Evolutionary conservation across 805 yeast species (phyloP).

Genomic region (Candida succiphila): DNA sequence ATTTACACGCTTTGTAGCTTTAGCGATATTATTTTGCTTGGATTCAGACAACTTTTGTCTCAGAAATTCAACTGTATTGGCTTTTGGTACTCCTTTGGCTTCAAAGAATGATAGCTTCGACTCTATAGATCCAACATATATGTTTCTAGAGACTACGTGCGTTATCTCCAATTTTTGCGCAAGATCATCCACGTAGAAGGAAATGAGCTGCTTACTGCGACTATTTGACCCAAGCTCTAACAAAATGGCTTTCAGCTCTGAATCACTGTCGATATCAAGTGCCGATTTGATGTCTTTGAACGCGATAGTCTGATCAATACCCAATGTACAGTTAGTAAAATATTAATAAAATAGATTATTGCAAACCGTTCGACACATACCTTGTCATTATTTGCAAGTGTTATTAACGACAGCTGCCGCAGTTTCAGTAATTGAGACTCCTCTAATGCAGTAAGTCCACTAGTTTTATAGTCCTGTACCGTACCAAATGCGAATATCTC

Average conservation of each 20-base stretch:
- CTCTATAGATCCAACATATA: too few relatives aligned
- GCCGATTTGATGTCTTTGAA: not conserved
- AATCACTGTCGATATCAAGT: not conserved
- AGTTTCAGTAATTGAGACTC: conserved; percentile 3
- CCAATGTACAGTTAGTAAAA: not conserved
- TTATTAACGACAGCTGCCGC: conserved; percentile 4
- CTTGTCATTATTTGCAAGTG: not conserved
- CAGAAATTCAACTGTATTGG: not conserved
- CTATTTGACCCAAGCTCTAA: too few relatives aligned
- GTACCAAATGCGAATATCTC: conserved; percentile 20
- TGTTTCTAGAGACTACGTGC: too few relatives aligned
- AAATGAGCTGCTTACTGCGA: too few relatives aligned
- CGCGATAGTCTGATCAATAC: too few relatives aligned
- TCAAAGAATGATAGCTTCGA: not conserved
- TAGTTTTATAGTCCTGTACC: conserved; percentile 11
- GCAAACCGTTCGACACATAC: too few relatives aligned
- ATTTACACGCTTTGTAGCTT: not conserved
- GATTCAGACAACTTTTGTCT: not conserved
- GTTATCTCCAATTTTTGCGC: too few relatives aligned
- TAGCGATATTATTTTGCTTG: not conserved
- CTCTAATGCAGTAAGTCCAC: conserved; percentile 1
- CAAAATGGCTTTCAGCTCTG: not conserved
- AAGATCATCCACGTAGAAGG: too few relatives aligned
- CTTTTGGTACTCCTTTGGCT: not conserved
- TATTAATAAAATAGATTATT: too few relatives aligned